A percentile compares a stretch with the other conserved stretches of the same genome.
Conservation (phyloP, 495 filamentous ascomycete genomes). For the Cryomyces minteri region DNA sequence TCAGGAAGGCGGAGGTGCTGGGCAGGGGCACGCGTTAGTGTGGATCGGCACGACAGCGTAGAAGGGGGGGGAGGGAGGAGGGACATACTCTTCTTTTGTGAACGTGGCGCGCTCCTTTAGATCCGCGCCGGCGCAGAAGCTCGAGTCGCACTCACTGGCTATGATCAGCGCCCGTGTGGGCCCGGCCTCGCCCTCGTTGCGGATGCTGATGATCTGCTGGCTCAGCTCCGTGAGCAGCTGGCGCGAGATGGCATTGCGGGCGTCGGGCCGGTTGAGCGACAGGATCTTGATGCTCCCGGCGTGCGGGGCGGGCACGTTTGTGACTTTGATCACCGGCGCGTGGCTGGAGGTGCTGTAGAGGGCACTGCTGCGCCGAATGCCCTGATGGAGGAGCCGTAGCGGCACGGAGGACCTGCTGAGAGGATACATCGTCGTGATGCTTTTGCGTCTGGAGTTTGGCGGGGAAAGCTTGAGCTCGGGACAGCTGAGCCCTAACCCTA, state of each 20-base stretch:
- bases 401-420: too few species aligned
- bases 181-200: constrained; percentile 42
- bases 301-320: constrained; percentile 58
- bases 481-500: too few species aligned
- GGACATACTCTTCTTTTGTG: constrained; percentile 42
- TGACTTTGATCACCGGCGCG: constrained; percentile 42
- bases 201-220: constrained; percentile 48
- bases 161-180: constrained; percentile 62
- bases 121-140: constrained; percentile 90
- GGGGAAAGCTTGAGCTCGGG: too few species aligned
- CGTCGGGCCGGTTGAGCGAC: constrained; percentile 63
- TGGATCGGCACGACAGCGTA: not conserved
- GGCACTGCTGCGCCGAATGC: not conserved
- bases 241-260: constrained; percentile 78
- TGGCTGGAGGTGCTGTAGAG: not conserved
- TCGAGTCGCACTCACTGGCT: constrained; percentile 54
- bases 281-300: constrained; percentile 74
- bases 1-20: constrained; percentile 61
- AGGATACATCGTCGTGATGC: too few species aligned
- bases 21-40: not conserved
- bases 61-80: not conserved
- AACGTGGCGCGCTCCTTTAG: constrained; percentile 72
- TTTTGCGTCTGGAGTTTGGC: too few species aligned
- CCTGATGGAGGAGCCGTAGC: too few species aligned
- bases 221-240: constrained; percentile 52